phyloP scores from a whole-genome alignment of 2,329 filamentous ascomycete species.

The Xylariaceae sp. region DNA sequence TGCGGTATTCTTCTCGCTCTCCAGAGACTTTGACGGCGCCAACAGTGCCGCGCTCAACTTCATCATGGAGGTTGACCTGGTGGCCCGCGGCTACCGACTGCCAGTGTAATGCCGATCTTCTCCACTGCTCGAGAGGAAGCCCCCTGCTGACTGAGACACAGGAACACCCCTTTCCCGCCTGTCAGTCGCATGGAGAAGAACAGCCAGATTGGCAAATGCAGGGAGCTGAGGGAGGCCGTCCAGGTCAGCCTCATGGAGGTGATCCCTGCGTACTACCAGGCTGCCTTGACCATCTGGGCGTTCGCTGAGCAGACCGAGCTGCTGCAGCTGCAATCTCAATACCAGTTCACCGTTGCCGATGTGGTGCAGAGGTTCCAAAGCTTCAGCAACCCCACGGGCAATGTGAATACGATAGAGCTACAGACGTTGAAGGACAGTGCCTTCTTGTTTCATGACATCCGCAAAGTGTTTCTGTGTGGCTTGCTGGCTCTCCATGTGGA shows the following conservation, averaged over 20 bases:
- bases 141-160: constrained; percentile 28
- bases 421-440: constrained; percentile 75
- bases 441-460: constrained; percentile 69
- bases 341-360: constrained; percentile 69
- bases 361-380: constrained; percentile 61
- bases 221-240: constrained; percentile 70
- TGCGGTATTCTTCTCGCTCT: constrained; percentile 21
- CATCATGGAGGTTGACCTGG: constrained; percentile 27
- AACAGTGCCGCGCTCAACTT: constrained; percentile 27
- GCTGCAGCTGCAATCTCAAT: constrained; percentile 88
- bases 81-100: constrained; percentile 27
- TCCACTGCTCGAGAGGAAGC: not conserved
- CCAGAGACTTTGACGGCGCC: constrained; percentile 24
- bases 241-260: constrained; percentile 61
- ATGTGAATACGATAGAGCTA: constrained; percentile 67
- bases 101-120: constrained; percentile 9
- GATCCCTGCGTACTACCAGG: constrained; percentile 64
- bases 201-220: constrained; percentile 69
- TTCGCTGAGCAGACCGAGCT: constrained; percentile 75
- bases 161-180: constrained; percentile 84
- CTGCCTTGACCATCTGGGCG: constrained; percentile 59
- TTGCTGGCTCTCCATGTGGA: constrained; percentile 79
- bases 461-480: constrained; percentile 84
- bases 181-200: constrained; percentile 84
- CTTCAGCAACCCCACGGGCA: constrained; percentile 66